phyloP scores from a whole-genome alignment of 805 yeast genomes.

The Ogataea methanolica region DNA sequence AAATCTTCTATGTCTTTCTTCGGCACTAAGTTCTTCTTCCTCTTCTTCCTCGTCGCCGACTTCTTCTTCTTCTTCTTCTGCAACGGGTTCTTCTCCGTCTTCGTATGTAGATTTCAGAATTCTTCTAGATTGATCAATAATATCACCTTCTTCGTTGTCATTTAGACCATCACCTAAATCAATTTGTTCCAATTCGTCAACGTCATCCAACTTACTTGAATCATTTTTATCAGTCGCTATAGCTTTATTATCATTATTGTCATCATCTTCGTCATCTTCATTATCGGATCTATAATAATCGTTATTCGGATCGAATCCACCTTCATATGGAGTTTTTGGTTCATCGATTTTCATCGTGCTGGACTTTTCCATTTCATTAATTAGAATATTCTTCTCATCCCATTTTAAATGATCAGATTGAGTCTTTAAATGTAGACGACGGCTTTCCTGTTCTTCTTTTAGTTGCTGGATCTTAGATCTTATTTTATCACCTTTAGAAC shows the following conservation, averaged over 20 bases:
- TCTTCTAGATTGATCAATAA: too few relatives aligned
- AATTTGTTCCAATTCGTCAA: constrained; percentile 12
- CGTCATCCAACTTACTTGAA: constrained; percentile 27
- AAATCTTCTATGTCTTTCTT: constrained; percentile 54
- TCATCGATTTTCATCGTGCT: constrained; percentile 85
- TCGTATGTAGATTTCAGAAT: not conserved
- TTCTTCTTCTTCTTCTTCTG: constrained; percentile 16
- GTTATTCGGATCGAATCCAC: constrained; percentile 77
- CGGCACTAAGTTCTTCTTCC: constrained; percentile 33
- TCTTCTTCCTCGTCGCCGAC: constrained; percentile 25
- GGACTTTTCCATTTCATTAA: constrained; percentile 68
- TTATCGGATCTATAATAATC: constrained; percentile 74
- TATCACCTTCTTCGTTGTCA: constrained; percentile 8
- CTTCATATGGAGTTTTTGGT: constrained; percentile 94
- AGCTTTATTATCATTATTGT: constrained; percentile 30
- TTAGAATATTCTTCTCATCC: constrained; percentile 75
- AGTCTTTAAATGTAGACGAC: constrained; percentile 18
- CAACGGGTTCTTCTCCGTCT: not conserved
- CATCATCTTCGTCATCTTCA: constrained; percentile 42
- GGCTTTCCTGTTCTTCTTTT: constrained; percentile 23
- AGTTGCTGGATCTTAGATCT: constrained; percentile 40
- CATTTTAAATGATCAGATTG: constrained; percentile 56
- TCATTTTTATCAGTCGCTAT: constrained; percentile 3
- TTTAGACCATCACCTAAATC: constrained; percentile 33
- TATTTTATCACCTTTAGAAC: constrained; percentile 40